These are phyloP conservation scores for Scenedesmus sp. DNA, from an alignment of 163 green algal species.

Conservation along the genomic window DNA sequence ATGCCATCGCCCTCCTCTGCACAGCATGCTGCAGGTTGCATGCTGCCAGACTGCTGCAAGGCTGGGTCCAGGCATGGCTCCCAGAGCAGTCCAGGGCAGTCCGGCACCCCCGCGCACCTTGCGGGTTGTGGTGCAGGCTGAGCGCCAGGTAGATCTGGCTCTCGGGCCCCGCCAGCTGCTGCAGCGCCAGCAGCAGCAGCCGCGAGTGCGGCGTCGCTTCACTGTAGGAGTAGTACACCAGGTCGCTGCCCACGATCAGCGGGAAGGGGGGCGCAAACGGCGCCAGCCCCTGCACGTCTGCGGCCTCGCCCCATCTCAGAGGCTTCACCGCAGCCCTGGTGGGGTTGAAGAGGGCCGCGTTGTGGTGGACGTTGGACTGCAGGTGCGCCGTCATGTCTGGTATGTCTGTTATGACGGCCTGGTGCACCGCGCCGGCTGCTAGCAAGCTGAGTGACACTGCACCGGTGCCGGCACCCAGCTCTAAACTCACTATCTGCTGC, in stretches of 20 bases:
- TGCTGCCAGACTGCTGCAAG: no score
- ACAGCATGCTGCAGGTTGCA: no score
- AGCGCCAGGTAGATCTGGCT: conserved; percentile 64
- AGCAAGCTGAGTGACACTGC: conserved; percentile 65
- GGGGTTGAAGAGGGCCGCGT: conserved; percentile 38
- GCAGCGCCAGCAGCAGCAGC: conserved; percentile 67
- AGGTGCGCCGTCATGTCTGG: conserved; percentile 68
- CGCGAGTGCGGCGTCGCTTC: conserved; percentile 63
- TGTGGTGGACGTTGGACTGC: conserved; percentile 62
- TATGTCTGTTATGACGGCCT: conserved; percentile 69
- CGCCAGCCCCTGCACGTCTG: background rate
- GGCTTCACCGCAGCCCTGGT: conserved; percentile 10
- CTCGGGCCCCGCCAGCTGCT: conserved; percentile 49
- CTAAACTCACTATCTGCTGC: conserved; percentile 40
- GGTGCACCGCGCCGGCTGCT: background rate
- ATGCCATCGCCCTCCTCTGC: no score
- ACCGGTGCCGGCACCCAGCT: conserved; percentile 73
- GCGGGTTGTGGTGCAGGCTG: conserved; percentile 70
- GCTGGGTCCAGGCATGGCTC: no score
- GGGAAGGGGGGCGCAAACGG: conserved; percentile 54
- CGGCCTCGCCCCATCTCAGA: conserved; percentile 31
- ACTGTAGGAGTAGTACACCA: conserved; percentile 63
- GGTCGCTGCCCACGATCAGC: conserved; percentile 62
- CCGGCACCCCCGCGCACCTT: background rate
- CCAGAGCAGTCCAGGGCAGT: no score